These are phyloP conservation scores for Scortechinia acanthostroma DNA, from an alignment of 2,329 filamentous ascomycete genomes.

Conservation along the genomic window DNA sequence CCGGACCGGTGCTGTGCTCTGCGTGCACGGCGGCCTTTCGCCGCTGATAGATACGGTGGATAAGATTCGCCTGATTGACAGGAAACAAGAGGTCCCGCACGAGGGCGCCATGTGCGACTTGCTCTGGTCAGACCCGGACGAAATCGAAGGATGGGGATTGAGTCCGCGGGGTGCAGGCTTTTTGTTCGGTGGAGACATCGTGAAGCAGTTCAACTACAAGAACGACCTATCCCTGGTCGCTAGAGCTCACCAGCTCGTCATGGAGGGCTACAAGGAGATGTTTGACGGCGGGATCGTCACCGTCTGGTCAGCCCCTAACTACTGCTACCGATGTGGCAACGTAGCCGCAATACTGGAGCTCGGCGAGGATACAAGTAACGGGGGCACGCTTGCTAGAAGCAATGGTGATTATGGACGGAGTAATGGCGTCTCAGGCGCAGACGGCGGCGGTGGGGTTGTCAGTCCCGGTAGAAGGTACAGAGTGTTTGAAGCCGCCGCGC, in stretches of 20 bases:
- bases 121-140: slow-evolving; percentile 95
- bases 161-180: slow-evolving; percentile 92
- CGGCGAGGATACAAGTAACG: slow-evolving; percentile 76
- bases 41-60: slow-evolving; percentile 89
- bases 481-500: slow-evolving; percentile 92
- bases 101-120: slow-evolving; percentile 99
- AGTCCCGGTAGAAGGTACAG: slow-evolving; percentile 81
- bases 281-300: slow-evolving; percentile 93
- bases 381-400: slow-evolving; percentile 62
- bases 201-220: slow-evolving; percentile 88
- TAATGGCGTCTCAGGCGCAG: slow-evolving; percentile 30
- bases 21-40: slow-evolving; percentile 88
- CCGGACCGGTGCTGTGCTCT: slow-evolving; percentile 77
- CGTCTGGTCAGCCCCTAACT: slow-evolving; percentile 96
- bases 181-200: slow-evolving; percentile 89
- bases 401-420: slow-evolving; percentile 63
- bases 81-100: slow-evolving; percentile 96
- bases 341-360: slow-evolving; percentile 92
- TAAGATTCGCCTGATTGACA: slow-evolving; percentile 87
- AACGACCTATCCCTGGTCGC: slow-evolving; percentile 91
- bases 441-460: slow-evolving; percentile 26
- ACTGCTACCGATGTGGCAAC: slow-evolving; percentile 93
- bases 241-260: slow-evolving; percentile 91
- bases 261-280: slow-evolving; percentile 99
- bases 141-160: slow-evolving; percentile 93